Percentiles rank a stretch among this genome's conserved stretches.
Evolutionary conservation across 2,329 filamentous ascomycete genomes (phyloP).

Genomic region (Fusarium anthophilum): DNA sequence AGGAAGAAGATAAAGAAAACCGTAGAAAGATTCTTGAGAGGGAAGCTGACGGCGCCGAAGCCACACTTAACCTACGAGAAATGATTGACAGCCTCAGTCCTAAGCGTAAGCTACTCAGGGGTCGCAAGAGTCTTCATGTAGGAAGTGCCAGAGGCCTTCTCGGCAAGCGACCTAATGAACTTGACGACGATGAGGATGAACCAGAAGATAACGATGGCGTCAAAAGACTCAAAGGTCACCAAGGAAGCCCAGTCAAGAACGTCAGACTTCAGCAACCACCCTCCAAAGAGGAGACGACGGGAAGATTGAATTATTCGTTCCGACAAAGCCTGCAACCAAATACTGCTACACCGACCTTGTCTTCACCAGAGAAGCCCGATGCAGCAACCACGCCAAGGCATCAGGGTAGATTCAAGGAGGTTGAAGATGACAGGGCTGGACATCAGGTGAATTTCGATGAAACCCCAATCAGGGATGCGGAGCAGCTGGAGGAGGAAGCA

Average conservation of each 20-base stretch:
- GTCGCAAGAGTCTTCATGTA: conserved; percentile 79
- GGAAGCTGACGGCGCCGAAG: conserved; percentile 60
- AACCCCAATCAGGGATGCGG: conserved; percentile 51
- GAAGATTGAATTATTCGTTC: conserved; percentile 62
- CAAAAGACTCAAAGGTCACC: conserved; percentile 76
- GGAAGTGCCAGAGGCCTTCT: conserved; percentile 78
- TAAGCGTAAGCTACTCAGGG: conserved; percentile 72
- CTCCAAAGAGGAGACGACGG: conserved; percentile 72
- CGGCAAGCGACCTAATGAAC: conserved; percentile 77
- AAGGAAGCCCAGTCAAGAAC: conserved; percentile 81
- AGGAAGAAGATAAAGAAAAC: conserved; percentile 70
- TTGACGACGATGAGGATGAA: conserved; percentile 70
- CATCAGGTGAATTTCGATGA: conserved; percentile 57
- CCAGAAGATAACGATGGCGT: conserved; percentile 67
- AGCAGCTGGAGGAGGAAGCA: conserved; percentile 58
- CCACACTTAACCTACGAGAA: conserved; percentile 74
- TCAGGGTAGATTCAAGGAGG: conserved; percentile 64
- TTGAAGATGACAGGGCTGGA: conserved; percentile 58
- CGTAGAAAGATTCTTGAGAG: conserved; percentile 64
- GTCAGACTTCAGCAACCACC: conserved; percentile 75
- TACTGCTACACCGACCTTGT: conserved; percentile 56
- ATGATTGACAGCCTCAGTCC: conserved; percentile 83
- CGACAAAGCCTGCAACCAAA: conserved; percentile 58
- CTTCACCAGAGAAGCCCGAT: conserved; percentile 57
- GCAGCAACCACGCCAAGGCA: conserved; percentile 64